Base-by-base conservation (phyloP, 2,329 filamentous ascomycete species). In the Colletotrichum tabaci region DNA sequence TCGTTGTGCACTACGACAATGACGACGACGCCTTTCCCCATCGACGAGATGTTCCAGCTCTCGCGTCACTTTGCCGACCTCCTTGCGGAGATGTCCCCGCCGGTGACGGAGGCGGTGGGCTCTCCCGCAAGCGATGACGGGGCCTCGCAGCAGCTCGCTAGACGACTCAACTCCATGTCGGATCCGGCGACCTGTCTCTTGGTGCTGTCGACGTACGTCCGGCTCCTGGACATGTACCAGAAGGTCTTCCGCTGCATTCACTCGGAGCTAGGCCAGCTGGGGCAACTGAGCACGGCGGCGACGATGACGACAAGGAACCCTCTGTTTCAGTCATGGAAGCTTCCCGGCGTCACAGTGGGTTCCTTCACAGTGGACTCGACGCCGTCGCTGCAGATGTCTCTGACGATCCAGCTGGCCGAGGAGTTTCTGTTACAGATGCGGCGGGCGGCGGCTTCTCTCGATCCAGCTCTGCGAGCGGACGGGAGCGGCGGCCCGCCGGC, bases 341-440 rank as follows among this genome's bases (percentile, higher is more conserved):
- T 85, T 2, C 83, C 83, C 13, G 79, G 82, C 58, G 82, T 84
- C 4, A 82, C 80, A 5, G 78, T 84, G 2, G 83, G 83, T 5
- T 81, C 81, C 4, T 83, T 84, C 55, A 78, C 82, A 5, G 80
- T 84, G 18, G 80, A 82, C 56, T 80, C 82, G 15, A 79, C 82
- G 4, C 81, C 82, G 1, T 79, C 79, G n/a, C 76, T 84, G 44
- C 83, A 84, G 70, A 83, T 84, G 80, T 83, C 80, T 13, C 77
- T 85, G 23, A 83, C 82, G 3, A 77, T 84, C 40, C 82, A 84
- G 71, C 76, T 85, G n/a, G 82, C 80, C 6, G 81, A 84, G 68
- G 81, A 83, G 73, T 83, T 84, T 52, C 76, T 84, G 16, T 75
- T 74, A 40, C 78, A 80, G 40, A 79, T 84, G 30, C 77, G 81